Evolutionary conservation across 2,329 filamentous ascomycete species (phyloP).

Genomic region (Sporothrix phasma): DNA sequence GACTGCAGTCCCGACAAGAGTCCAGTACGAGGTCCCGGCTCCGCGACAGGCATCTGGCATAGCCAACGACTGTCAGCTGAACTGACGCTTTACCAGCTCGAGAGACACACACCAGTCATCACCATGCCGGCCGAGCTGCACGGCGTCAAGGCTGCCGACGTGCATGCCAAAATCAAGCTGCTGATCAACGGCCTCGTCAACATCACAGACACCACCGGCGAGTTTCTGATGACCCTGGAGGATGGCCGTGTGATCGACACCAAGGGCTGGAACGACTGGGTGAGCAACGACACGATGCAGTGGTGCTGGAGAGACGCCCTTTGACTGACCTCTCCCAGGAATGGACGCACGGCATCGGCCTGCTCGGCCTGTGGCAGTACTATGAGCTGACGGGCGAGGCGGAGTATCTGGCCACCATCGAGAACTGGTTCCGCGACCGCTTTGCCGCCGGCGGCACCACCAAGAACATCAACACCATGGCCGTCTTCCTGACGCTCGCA

Average conservation of each 20-base stretch:
- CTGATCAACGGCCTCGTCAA: constrained; percentile 67
- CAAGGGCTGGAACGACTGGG: constrained; percentile 73
- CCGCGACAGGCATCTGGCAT: not conserved
- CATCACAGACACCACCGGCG: constrained; percentile 64
- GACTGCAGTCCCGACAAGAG: not conserved
- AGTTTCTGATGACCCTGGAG: constrained; percentile 59
- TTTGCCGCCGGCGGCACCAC: constrained; percentile 63
- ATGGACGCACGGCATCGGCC: constrained; percentile 70
- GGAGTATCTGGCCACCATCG: constrained; percentile 53
- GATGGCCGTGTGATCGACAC: constrained; percentile 73
- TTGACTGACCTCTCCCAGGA: constrained; percentile 30
- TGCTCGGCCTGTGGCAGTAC: constrained; percentile 77
- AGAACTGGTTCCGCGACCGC: constrained; percentile 62
- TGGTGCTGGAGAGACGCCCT: too few relatives aligned
- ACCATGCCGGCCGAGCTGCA: constrained; percentile 34
- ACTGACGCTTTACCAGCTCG: not conserved
- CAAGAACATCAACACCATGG: constrained; percentile 83
- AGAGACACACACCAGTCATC: not conserved
- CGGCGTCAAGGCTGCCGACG: constrained; percentile 36
- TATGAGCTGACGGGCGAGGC: constrained; percentile 59
- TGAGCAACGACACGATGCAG: not conserved
- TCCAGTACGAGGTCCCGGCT: too few relatives aligned
- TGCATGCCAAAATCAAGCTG: constrained; percentile 49
- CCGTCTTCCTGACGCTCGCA: constrained; percentile 64
- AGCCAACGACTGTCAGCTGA: not conserved